Conservation (phyloP, 352 stramenopile genomes). For the Saprolegnia parasitica region DNA sequence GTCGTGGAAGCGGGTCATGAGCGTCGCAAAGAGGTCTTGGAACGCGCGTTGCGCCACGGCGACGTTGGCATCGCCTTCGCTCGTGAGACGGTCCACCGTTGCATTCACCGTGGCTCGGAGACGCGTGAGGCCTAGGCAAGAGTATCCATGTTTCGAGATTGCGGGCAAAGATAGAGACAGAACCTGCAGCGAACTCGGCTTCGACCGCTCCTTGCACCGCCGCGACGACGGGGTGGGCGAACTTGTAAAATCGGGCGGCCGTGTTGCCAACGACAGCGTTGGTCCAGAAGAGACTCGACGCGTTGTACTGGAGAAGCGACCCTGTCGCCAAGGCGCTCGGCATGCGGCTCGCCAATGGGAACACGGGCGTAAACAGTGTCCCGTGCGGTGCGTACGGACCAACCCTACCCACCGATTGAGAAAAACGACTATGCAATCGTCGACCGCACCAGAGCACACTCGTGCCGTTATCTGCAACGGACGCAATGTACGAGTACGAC, state of each 20-base stretch:
- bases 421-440: background rate
- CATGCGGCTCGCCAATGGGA: slow-evolving; percentile 50
- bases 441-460: slow-evolving; percentile 64
- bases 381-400: slow-evolving; percentile 87
- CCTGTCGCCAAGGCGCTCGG: slow-evolving; percentile 45
- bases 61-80: slow-evolving; percentile 47
- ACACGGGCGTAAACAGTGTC: slow-evolving; percentile 88
- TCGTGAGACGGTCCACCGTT: slow-evolving; percentile 46
- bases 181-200: slow-evolving; percentile 33
- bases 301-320: slow-evolving; percentile 63
- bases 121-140: too few species aligned
- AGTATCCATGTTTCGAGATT: background rate
- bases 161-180: too few species aligned
- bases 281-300: slow-evolving; percentile 66
- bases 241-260: slow-evolving; percentile 66
- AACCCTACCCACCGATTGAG: slow-evolving; percentile 5
- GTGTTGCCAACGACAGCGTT: slow-evolving; percentile 81
- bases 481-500: slow-evolving; percentile 86
- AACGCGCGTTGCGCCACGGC: slow-evolving; percentile 49
- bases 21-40: slow-evolving; percentile 52
- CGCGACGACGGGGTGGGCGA: slow-evolving; percentile 55
- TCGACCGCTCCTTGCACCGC: slow-evolving; percentile 58
- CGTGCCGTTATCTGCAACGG: slow-evolving; percentile 60
- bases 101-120: slow-evolving; percentile 2
- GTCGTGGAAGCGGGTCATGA: slow-evolving; percentile 77